Conservation (phyloP, 805 yeast species). For the Pichia pseudocactophila region DNA sequence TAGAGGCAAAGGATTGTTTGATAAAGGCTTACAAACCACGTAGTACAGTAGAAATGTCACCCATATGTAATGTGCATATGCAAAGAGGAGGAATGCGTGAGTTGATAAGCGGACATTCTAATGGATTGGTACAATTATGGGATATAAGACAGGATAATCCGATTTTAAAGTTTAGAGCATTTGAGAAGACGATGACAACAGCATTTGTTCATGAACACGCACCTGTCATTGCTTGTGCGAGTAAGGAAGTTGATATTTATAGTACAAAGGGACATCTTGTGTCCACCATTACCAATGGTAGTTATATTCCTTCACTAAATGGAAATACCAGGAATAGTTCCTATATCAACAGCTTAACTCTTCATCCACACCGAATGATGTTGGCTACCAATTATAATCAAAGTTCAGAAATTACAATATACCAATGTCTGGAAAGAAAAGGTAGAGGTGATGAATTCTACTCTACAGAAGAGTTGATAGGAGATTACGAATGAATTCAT, state of each 20-base stretch:
- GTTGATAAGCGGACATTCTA: conserved; percentile 71
- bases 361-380: conserved; percentile 95
- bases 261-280: conserved; percentile 75
- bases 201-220: conserved; percentile 93
- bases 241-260: conserved; percentile 71
- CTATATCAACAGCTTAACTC: conserved; percentile 56
- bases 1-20: conserved; percentile 79
- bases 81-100: conserved; percentile 96
- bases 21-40: conserved; percentile 69
- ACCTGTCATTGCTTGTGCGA: conserved; percentile 84
- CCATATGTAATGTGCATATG: conserved; percentile 74
- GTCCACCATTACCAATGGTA: conserved; percentile 38
- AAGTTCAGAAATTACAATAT: conserved; percentile 61
- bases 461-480: conserved; percentile 8
- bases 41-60: conserved; percentile 15
- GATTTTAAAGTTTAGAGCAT: conserved; percentile 53
- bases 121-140: conserved; percentile 83
- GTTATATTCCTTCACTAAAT: conserved; percentile 34
- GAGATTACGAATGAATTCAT: conserved; percentile 4
- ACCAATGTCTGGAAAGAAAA: conserved; percentile 36
- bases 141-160: conserved; percentile 75
- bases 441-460: conserved; percentile 14
- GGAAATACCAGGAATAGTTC: conserved; percentile 37
- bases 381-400: conserved; percentile 79
- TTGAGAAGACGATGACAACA: conserved; percentile 46